Evolutionary conservation across 179 eudicot species (phyloP).

Genomic region (Spergularia azorica): DNA sequence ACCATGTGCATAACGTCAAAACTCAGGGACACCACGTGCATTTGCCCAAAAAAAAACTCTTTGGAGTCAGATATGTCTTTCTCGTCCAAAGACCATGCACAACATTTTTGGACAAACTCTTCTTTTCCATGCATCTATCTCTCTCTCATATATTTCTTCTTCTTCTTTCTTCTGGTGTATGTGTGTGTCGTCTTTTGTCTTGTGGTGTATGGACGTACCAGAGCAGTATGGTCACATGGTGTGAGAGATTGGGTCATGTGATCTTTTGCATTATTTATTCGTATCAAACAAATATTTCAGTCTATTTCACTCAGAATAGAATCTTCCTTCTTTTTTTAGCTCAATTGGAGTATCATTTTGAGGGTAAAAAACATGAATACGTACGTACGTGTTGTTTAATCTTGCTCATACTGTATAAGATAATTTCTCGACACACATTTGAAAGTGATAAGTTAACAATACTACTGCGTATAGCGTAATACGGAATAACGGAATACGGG

Average conservation of each 20-base stretch:
- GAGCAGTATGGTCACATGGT: constrained; percentile 38
- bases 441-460: no score
- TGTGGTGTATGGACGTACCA: constrained; percentile 37
- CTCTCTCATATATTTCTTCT: neutral
- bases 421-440: no score
- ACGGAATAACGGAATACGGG: no score
- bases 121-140: no score
- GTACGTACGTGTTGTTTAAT: no score
- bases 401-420: no score
- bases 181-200: constrained; percentile 33
- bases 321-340: constrained; percentile 36
- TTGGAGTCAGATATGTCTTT: neutral
- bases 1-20: no score
- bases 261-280: constrained; percentile 26
- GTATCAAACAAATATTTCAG: constrained; percentile 26
- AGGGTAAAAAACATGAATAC: no score
- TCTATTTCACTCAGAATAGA: constrained; percentile 39
- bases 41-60: constrained; percentile 10
- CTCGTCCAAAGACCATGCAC: constrained; percentile 35
- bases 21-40: no score
- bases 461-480: no score
- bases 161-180: constrained; percentile 7
- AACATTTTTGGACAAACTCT: neutral
- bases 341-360: neutral
- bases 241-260: constrained; percentile 40